A percentile compares a stretch with the other conserved stretches of the same genome.
phyloP scores from a whole-genome alignment of 768 basidiomycete species.

The Boletellus emodensis region DNA sequence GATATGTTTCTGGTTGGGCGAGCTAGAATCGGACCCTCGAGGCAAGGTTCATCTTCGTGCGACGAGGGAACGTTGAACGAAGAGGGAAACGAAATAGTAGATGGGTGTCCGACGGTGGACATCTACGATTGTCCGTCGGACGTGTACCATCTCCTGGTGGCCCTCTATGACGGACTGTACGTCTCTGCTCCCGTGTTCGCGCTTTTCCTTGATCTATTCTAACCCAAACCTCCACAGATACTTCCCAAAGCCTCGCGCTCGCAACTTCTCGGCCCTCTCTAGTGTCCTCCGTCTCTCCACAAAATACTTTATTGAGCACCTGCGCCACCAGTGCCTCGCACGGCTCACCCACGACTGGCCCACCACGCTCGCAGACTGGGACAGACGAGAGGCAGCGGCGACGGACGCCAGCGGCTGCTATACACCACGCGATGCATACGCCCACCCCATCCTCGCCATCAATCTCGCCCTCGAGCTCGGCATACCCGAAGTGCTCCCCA shows the following conservation, averaged over 20 bases:
- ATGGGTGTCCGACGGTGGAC: slow-evolving; percentile 57
- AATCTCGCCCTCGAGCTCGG: slow-evolving; percentile 64
- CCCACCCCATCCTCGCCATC: slow-evolving; percentile 70
- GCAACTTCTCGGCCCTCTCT: slow-evolving; percentile 57
- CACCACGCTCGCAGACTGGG: slow-evolving; percentile 62
- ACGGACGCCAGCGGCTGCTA: slow-evolving; percentile 52
- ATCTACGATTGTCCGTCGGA: slow-evolving; percentile 66
- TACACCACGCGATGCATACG: slow-evolving; percentile 50
- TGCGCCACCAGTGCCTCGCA: slow-evolving; percentile 55
- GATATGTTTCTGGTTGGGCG: slow-evolving; percentile 64
- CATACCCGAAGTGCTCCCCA: slow-evolving; percentile 53
- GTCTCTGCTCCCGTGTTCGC: slow-evolving; percentile 21
- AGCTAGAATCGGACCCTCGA: slow-evolving; percentile 32
- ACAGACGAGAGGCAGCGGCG: slow-evolving; percentile 55
- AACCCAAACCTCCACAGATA: slow-evolving; percentile 39
- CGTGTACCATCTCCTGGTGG: slow-evolving; percentile 59
- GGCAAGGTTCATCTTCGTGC: background rate
- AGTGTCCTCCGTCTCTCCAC: slow-evolving; percentile 67
- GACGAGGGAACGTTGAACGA: slow-evolving; percentile 9
- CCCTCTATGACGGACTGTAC: slow-evolving; percentile 75
- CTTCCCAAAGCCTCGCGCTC: slow-evolving; percentile 44
- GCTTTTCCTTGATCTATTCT: background rate
- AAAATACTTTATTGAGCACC: slow-evolving; percentile 71
- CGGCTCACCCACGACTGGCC: slow-evolving; percentile 68
- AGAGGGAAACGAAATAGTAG: slow-evolving; percentile 41